Base-by-base conservation (phyloP, 768 basidiomycete species). In the Flagelloscypha sp. region DNA sequence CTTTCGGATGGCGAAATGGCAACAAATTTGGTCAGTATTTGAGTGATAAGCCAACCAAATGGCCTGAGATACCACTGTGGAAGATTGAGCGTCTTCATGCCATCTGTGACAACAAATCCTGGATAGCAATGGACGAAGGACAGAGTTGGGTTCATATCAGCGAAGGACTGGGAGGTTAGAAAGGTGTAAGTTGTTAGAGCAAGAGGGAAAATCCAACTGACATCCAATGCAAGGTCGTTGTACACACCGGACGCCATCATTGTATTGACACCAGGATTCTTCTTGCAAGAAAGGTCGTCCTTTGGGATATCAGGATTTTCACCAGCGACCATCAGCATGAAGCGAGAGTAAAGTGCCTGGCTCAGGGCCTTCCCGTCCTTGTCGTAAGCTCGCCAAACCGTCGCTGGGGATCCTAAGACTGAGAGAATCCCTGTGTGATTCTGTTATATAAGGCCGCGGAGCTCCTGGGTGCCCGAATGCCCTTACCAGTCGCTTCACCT, bases 311-410 rank as follows among this genome's bases (percentile, higher is more conserved):
- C n/a, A n/a, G n/a, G n/a, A n/a, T 13, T 47, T 40, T 1, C 48
- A 38, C 5, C 59, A 58, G 1, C 40, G 32, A 3, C 56, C 57
- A 2, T 59, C 56, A 2, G 46, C 54, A 9, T 64, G 49, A 7
- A 65, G 44, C 4, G 59, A 54, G 45, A 62, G 44, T 15, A 56
- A n/a, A n/a, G n/a, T n/a, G n/a, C n/a, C n/a, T n/a, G n/a, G n/a
- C n/a, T n/a, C n/a, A n/a, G n/a, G n/a, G n/a, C 61, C 37, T 59
- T 57, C n/a, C 58, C 65, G 24, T 61, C 60, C 42, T n/a, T n/a
- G n/a, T n/a, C n/a, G n/a, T n/a, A n/a, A n/a, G n/a, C n/a, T n/a
- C n/a, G n/a, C n/a, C n/a, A n/a, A n/a, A n/a, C n/a, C n/a, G n/a
- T n/a, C n/a, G n/a, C n/a, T n/a, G n/a, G n/a, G n/a, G n/a, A n/a